These are phyloP conservation scores for Ormosia emarginata DNA, from an alignment of 306 rosid genomes.

Conservation along the genomic window DNA sequence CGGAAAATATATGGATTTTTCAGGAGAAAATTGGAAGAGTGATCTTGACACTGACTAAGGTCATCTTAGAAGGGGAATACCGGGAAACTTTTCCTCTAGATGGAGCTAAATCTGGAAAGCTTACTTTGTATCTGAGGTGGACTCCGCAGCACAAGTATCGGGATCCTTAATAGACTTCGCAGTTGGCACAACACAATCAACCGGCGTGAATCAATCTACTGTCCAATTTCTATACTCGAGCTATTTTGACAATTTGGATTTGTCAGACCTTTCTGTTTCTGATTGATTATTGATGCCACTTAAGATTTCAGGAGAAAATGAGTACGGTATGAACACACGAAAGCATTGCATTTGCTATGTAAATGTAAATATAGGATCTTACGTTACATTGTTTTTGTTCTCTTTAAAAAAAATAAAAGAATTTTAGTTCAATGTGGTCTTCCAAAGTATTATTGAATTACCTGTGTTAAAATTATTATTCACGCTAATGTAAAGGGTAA, in stretches of 20 bases:
- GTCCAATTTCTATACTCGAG: neutral
- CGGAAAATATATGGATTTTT: neutral
- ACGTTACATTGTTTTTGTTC: neutral
- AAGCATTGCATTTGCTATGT: neutral
- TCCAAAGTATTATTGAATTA: neutral
- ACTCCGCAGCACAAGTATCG: slow-evolving; percentile 54
- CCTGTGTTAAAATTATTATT: neutral
- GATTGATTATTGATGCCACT: neutral
- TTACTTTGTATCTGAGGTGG: slow-evolving; percentile 66
- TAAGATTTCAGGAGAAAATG: neutral
- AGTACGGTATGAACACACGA: neutral
- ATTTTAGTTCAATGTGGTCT: neutral
- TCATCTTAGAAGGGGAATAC: slow-evolving; percentile 66
- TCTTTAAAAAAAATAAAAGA: neutral
- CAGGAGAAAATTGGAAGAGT: slow-evolving; percentile 82
- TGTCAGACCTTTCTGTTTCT: neutral
- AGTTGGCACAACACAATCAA: neutral
- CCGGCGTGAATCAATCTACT: neutral
- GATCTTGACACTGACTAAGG: slow-evolving; percentile 77
- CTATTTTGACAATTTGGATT: slow-evolving; percentile 6
- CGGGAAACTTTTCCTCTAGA: slow-evolving; percentile 49
- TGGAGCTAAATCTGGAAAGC: slow-evolving; percentile 68
- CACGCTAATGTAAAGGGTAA: neutral
- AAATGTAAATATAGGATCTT: neutral
- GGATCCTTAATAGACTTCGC: slow-evolving; percentile 26